These are phyloP conservation scores for Tulasnella sp. DNA, from an alignment of 768 basidiomycete genomes.

Conservation along the genomic window DNA sequence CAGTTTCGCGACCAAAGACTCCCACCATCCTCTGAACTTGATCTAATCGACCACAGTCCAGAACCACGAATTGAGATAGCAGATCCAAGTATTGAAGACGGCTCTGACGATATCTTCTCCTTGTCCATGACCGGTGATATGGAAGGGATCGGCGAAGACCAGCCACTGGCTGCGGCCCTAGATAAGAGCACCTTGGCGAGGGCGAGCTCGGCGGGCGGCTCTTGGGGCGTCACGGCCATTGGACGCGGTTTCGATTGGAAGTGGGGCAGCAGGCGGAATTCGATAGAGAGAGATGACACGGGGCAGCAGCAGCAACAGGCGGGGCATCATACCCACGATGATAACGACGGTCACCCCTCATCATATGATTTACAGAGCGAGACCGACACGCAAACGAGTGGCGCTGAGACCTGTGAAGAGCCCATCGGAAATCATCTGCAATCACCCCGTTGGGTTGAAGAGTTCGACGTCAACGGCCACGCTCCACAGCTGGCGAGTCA, in stretches of 20 bases:
- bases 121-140: not conserved
- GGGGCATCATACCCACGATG: not conserved
- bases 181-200: not conserved
- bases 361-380: not conserved
- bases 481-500: not conserved
- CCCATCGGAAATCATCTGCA: not conserved
- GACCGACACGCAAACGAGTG: conserved; percentile 18
- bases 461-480: not conserved
- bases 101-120: no score
- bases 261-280: conserved; percentile 24
- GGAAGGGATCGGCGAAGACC: conserved; percentile 13
- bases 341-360: not conserved
- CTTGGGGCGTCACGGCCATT: conserved; percentile 75
- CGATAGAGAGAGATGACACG: not conserved
- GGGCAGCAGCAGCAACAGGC: not conserved
- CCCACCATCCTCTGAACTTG: no score
- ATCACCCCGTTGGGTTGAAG: not conserved
- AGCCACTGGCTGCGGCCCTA: not conserved
- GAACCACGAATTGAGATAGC: no score
- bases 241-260: conserved; percentile 76
- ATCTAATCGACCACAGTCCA: no score
- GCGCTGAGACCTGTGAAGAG: not conserved
- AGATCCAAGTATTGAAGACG: no score
- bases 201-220: conserved; percentile 32
- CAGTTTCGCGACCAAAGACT: no score